Evolutionary conservation across 768 basidiomycete genomes (phyloP).

Genomic region (Rhodosporidiobolus sp.): DNA sequence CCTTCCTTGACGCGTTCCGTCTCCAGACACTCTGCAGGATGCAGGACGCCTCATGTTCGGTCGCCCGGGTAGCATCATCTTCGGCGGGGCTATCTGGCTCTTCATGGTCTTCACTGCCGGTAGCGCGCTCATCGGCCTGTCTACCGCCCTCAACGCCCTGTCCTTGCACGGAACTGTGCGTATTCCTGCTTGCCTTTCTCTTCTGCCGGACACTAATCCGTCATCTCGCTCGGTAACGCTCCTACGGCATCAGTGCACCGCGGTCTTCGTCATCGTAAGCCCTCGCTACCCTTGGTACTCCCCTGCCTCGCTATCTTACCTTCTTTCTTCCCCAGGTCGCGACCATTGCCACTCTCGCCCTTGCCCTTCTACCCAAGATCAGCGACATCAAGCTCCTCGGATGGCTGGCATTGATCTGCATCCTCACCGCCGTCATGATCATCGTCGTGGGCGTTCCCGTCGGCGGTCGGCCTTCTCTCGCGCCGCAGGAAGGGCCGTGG

Average conservation of each 20-base stretch:
- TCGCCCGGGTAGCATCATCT: not conserved
- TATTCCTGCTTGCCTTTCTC: no score
- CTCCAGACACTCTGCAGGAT: no score
- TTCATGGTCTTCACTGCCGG: conserved; percentile 30
- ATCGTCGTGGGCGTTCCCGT: conserved; percentile 41
- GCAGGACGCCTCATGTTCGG: no score
- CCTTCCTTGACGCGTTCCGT: no score
- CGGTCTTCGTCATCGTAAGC: conserved; percentile 48
- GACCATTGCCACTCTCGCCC: conserved; percentile 40
- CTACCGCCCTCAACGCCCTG: conserved; percentile 49
- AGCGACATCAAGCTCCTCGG: conserved; percentile 45
- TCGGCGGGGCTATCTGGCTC: not conserved
- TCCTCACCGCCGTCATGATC: conserved; percentile 35
- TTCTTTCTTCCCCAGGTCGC: no score
- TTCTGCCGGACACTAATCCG: no score
- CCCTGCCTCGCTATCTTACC: no score
- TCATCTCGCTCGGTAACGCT: no score
- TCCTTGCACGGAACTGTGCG: conserved; percentile 47
- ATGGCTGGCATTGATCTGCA: conserved; percentile 41
- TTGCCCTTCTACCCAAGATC: conserved; percentile 45
- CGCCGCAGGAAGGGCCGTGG: conserved; percentile 38
- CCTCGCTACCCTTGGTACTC: no score
- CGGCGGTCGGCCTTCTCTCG: conserved; percentile 40
- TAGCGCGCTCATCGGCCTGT: conserved; percentile 46
- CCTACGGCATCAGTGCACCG: no score